Percentiles rank a stretch among this genome's conserved stretches.
These are phyloP conservation scores for Leccinellum albellum DNA, from an alignment of 768 basidiomycete species.

Conservation along the genomic window DNA sequence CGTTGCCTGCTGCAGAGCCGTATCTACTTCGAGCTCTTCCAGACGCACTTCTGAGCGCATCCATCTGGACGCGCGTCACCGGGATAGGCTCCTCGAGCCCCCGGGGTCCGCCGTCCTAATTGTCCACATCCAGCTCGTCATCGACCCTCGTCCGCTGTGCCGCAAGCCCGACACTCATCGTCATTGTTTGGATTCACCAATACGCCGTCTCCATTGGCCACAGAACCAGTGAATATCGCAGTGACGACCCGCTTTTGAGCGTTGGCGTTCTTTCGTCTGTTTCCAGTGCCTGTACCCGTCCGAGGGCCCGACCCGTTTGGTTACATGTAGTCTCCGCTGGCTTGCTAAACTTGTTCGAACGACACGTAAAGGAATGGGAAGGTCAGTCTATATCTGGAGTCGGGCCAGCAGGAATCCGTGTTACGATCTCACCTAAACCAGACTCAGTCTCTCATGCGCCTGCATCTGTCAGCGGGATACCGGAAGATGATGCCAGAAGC, in stretches of 20 bases:
- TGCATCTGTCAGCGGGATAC: conserved; percentile 22
- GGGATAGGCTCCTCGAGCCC: conserved; percentile 21
- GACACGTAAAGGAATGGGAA: not conserved
- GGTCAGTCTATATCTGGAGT: not conserved
- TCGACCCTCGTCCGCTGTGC: not conserved
- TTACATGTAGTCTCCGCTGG: not conserved
- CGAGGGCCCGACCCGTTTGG: not conserved
- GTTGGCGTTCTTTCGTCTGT: conserved; percentile 4
- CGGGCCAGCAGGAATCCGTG: conserved; percentile 17
- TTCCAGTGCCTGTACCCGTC: conserved; percentile 1
- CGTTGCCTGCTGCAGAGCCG: conserved; percentile 10
- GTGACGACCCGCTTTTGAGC: conserved; percentile 22
- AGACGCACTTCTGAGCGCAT: conserved; percentile 23
- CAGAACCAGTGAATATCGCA: conserved; percentile 27
- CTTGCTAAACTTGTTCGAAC: conserved; percentile 1
- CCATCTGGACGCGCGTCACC: conserved; percentile 20
- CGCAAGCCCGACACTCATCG: not conserved
- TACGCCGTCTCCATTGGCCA: not conserved
- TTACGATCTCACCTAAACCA: conserved; percentile 29
- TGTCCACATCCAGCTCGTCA: not conserved
- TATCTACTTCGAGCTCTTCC: conserved; percentile 26
- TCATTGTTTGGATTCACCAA: not conserved
- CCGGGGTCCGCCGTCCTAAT: conserved; percentile 6
- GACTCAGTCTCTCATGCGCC: conserved; percentile 32
- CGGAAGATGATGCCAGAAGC: conserved; percentile 21